Evolutionary conservation across 2,329 filamentous ascomycete species (phyloP).

Genomic region (Cercospora beticola): DNA sequence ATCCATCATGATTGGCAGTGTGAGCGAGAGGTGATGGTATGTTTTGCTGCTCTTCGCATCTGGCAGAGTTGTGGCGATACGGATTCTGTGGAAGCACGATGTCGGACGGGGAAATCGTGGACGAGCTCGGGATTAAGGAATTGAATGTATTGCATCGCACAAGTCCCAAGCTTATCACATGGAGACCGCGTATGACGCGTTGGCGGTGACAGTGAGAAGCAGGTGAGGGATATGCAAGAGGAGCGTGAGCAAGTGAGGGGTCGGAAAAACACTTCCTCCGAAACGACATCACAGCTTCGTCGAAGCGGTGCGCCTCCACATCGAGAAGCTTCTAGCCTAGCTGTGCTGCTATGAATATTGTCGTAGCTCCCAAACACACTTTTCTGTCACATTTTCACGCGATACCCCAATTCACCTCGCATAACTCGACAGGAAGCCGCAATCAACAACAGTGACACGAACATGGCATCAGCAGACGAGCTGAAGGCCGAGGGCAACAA

Average conservation of each 20-base stretch:
- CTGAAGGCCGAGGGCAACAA: constrained; percentile 80
- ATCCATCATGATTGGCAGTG: too few species aligned
- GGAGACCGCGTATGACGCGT: neutral
- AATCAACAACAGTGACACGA: constrained; percentile 10
- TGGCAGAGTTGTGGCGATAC: neutral
- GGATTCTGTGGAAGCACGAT: neutral
- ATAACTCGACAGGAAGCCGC: neutral
- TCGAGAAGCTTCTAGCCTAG: constrained; percentile 7
- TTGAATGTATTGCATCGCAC: neutral
- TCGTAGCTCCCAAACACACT: neutral
- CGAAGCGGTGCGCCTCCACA: constrained; percentile 3
- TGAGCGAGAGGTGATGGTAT: neutral
- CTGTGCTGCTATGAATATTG: constrained; percentile 1
- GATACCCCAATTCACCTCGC: too few species aligned
- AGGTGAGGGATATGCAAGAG: neutral
- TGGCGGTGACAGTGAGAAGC: neutral
- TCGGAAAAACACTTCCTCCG: neutral
- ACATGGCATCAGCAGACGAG: constrained; percentile 63
- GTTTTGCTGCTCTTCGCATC: neutral
- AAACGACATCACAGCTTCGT: neutral
- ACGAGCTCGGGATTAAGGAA: neutral
- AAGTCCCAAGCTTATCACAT: neutral
- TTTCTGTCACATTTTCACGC: neutral
- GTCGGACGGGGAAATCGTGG: neutral
- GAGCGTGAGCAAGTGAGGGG: neutral